Evolutionary conservation across 202 grass and related monocot species (phyloP).

Genomic region (Panicum hallii): DNA sequence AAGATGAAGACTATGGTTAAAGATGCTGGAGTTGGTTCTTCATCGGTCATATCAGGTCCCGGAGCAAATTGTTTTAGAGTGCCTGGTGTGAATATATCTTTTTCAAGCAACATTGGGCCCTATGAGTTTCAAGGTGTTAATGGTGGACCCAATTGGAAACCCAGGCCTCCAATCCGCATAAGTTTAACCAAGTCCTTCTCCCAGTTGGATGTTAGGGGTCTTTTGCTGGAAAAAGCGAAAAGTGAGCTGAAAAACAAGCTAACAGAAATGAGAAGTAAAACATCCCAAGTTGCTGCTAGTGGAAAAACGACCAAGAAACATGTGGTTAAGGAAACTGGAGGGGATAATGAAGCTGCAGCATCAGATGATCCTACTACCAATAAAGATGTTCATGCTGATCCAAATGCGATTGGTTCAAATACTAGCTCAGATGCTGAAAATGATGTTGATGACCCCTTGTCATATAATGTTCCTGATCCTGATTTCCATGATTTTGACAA

Average conservation of each 20-base stretch:
- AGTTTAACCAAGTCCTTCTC: constrained; percentile 30
- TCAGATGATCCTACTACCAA: constrained; percentile 35
- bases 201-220: constrained; percentile 37
- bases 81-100: constrained; percentile 44
- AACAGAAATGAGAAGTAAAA: constrained; percentile 42
- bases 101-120: constrained; percentile 44
- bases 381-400: constrained; percentile 30
- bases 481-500: constrained; percentile 94
- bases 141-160: constrained; percentile 34
- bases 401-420: constrained; percentile 35
- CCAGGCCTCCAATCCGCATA: constrained; percentile 11
- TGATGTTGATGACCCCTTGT: constrained; percentile 46
- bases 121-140: constrained; percentile 36
- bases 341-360: constrained; percentile 31
- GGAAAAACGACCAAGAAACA: constrained; percentile 47
- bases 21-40: constrained; percentile 48
- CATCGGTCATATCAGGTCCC: constrained; percentile 35
- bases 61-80: constrained; percentile 46
- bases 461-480: constrained; percentile 74
- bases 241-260: constrained; percentile 35
- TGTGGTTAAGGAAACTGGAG: constrained; percentile 42
- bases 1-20: constrained; percentile 51
- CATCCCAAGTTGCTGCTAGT: constrained; percentile 31
- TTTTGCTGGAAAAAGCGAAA: constrained; percentile 54
- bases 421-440: constrained; percentile 46